Base-by-base conservation (phyloP, 805 yeast genomes). In the Suhomyces faveliae region DNA sequence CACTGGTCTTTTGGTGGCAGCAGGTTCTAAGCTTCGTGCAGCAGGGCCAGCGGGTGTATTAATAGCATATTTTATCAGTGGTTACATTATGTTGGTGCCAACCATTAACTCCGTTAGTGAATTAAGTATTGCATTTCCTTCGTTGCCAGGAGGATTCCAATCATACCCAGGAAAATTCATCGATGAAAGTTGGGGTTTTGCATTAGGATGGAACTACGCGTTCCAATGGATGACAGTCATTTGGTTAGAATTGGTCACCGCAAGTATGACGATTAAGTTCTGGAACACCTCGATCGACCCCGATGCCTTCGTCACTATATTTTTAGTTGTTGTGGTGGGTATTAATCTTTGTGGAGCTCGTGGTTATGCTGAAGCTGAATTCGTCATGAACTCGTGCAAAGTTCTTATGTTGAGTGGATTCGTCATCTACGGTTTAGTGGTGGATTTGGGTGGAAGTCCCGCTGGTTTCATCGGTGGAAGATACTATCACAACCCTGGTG, bases 151-250 rank as follows among this genome's bases (percentile, higher is more conserved):
- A 19, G 67, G 67, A 4, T 63, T 62, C 55, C 63, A 63, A 46
- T 57, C 59, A 27, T 63, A 59, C 53, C 61, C 61, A 41, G 37
- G 57, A 35, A 63, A 66, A 52, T 66, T 67, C 42, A 60, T 69
- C 46, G 73, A 68, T 48, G 72, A 68, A 49, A 62, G 69, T 22
- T 43, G 68, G 42, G 74, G 68, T 15, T 69, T 69, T 55, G 68
- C 71, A 4, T 50, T 67, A 40, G 73, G 73, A 7, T 68, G 72
- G 72, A 68, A 67, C 53, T 69, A 63, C 58, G 66, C 61, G 53
- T 57, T 57, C 48, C 71, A 54, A 52, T 68, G 65, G 65, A 48
- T 61, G 37, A 58, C 59, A 6, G 61, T 62, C 46, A 62, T 62
- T 13, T 60, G 64, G 4, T 48, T 62, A 30, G 66, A 62, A 47